A percentile compares a stretch with the other conserved stretches of the same genome.
Evolutionary conservation across 2,329 filamentous ascomycete genomes (phyloP).

Genomic region (Trichophyton verrucosum): DNA sequence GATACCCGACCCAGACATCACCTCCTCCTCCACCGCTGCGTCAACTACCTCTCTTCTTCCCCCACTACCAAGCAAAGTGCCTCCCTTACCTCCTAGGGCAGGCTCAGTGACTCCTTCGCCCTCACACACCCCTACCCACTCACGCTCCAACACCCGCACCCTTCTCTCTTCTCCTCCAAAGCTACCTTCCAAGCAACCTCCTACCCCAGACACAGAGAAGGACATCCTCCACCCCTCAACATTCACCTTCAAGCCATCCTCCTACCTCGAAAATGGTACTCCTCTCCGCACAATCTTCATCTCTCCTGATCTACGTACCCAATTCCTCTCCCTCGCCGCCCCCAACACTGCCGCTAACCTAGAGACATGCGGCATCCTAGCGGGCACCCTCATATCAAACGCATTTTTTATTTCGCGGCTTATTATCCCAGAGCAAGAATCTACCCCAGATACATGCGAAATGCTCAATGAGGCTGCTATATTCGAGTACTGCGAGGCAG

Average conservation of each 20-base stretch:
- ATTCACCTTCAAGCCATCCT: conserved; percentile 70
- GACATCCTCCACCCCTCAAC: conserved; percentile 37
- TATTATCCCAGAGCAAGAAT: conserved; percentile 80
- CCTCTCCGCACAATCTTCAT: conserved; percentile 82
- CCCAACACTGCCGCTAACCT: conserved; percentile 69
- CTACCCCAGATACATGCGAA: conserved; percentile 88
- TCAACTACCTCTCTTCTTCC: conserved; percentile 17
- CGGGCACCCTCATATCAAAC: conserved; percentile 81
- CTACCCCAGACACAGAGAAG: conserved; percentile 11
- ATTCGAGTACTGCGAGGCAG: conserved; percentile 76
- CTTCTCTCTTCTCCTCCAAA: conserved; percentile 17
- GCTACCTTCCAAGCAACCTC: background rate
- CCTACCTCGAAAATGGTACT: conserved; percentile 78
- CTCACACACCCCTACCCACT: conserved; percentile 19
- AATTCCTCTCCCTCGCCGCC: conserved; percentile 62
- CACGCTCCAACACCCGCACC: conserved; percentile 15
- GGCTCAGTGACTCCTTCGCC: conserved; percentile 13
- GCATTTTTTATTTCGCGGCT: conserved; percentile 82
- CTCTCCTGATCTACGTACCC: conserved; percentile 57
- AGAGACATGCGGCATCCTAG: conserved; percentile 91
- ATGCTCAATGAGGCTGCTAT: conserved; percentile 74
- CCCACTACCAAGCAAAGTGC: conserved; percentile 6
- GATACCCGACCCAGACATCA: conserved; percentile 13
- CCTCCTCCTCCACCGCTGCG: background rate
- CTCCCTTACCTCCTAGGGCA: conserved; percentile 13